Conservation (phyloP, 495 filamentous ascomycete species). For the Hypoxylon lenormandii region DNA sequence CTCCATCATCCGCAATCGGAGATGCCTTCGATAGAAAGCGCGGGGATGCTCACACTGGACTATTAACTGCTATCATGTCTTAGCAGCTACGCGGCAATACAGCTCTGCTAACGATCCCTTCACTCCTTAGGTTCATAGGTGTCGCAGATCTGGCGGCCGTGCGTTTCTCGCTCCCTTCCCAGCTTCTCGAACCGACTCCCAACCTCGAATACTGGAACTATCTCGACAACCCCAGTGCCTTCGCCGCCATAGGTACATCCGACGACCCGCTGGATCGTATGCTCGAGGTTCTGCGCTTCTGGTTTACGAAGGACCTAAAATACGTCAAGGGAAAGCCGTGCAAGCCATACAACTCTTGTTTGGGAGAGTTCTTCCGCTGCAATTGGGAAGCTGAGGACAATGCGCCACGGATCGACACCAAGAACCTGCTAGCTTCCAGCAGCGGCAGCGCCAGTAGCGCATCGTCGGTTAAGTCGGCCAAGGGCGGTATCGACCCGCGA, state of each 20-base stretch:
- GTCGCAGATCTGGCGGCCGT: conserved; percentile 95
- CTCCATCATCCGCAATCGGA: conserved; percentile 21
- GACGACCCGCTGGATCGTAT: conserved; percentile 91
- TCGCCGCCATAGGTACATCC: conserved; percentile 94
- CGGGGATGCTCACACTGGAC: neutral
- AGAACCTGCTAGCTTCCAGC: conserved; percentile 38
- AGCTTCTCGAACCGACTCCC: conserved; percentile 92
- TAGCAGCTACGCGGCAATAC: neutral
- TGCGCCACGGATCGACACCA: conserved; percentile 63
- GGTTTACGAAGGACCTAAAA: conserved; percentile 99
- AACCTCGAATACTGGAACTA: conserved; percentile 99
- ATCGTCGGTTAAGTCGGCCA: conserved; percentile 63
- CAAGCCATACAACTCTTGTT: conserved; percentile 96
- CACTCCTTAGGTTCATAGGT: conserved; percentile 80
- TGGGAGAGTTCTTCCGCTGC: conserved; percentile 98
- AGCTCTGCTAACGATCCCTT: conserved; percentile 4
- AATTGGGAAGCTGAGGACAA: conserved; percentile 91
- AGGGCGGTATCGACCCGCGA: conserved; percentile 46
- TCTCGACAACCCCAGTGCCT: conserved; percentile 92
- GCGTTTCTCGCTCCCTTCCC: conserved; percentile 93
- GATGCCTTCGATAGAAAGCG: conserved; percentile 18
- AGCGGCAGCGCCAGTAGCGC: conserved; percentile 58
- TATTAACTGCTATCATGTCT: neutral
- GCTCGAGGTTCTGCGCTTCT: conserved; percentile 91
- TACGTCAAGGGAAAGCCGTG: conserved; percentile 98